These are phyloP conservation scores for Penicillium sp. DNA, from an alignment of 2,329 filamentous ascomycete genomes.

Conservation along the genomic window DNA sequence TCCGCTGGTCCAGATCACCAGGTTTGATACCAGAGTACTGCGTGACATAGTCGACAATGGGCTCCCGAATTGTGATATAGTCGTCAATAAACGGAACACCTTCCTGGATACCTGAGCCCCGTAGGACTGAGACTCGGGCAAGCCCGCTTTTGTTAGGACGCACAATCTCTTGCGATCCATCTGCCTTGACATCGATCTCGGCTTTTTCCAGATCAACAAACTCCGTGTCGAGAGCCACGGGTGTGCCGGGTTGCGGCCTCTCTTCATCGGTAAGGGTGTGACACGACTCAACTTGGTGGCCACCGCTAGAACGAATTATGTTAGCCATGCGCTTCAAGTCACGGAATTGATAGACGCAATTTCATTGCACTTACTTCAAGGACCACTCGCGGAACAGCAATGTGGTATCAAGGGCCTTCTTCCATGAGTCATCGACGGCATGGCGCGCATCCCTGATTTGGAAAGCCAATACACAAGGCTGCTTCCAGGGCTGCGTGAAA, in stretches of 20 bases:
- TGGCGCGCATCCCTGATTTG: slow-evolving; percentile 80
- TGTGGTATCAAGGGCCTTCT: slow-evolving; percentile 74
- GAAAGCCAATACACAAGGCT: slow-evolving; percentile 81
- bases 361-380: slow-evolving; percentile 40
- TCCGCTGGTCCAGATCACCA: slow-evolving; percentile 75
- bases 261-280: slow-evolving; percentile 53
- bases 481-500: slow-evolving; percentile 90
- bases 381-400: slow-evolving; percentile 75
- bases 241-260: slow-evolving; percentile 65
- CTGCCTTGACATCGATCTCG: slow-evolving; percentile 93
- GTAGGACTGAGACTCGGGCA: slow-evolving; percentile 86
- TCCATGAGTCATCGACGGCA: slow-evolving; percentile 82
- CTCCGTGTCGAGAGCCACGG: slow-evolving; percentile 90
- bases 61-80: slow-evolving; percentile 88
- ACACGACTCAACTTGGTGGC: slow-evolving; percentile 39
- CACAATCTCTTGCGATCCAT: slow-evolving; percentile 87
- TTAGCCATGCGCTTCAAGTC: slow-evolving; percentile 3
- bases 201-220: slow-evolving; percentile 91
- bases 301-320: slow-evolving; percentile 26
- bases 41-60: slow-evolving; percentile 92
- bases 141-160: slow-evolving; percentile 86
- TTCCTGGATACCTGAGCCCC: slow-evolving; percentile 72
- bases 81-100: slow-evolving; percentile 93
- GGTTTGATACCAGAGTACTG: slow-evolving; percentile 87
- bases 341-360: slow-evolving; percentile 7